Evolutionary conservation across 345 rosid genomes (phyloP), one percentile per base, ranked within the genome.

Genomic region (Salix koriyanagi): DNA sequence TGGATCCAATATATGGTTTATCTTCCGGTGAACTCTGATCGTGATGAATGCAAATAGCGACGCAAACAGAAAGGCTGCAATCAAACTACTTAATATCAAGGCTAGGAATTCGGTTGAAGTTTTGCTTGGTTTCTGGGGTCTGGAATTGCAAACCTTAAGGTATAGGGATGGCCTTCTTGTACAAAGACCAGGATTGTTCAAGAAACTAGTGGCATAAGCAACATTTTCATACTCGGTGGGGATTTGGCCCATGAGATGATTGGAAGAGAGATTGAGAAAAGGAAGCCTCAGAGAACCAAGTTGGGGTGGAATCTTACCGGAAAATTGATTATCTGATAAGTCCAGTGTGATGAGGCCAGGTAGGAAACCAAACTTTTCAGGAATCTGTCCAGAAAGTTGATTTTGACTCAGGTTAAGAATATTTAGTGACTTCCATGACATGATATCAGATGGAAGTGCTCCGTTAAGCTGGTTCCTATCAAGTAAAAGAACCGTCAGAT

Each of bases 161-260:
- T 77, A 78, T 34, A 82, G 50, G 0, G 34, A 15, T 25, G 87
- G 54, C 65, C 54, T 79, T 21, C 42, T 36, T 36, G 90, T 32
- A 70, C 92, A 91, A 3, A 89, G 90, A 46, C 84, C 90, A 6
- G 90, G 78, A 58, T 89, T 91, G 83, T 82, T 77, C 68, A 88
- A 75, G 83, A 88, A 91, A 71, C 91, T 86, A 61, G 7, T 28
- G 41, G 69, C 74, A 65, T 48, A 88, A 1, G 87, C 91, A 48
- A 54, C 75, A 46, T 83, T 88, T 70, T 87, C 87, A 5, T 88
- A 80, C 78, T 67, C 28, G n/a, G 6, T 32, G 15, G 95, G 92
- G 77, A 91, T 85, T 65, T 50, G 30, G 25, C 95, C 91, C 2
- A 70, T 75, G 46, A 91, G 88, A 61, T 46, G 81, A 81, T 91